phyloP scores from a whole-genome alignment of 148 eudicot genomes.

The Salicornia ramosissima region DNA sequence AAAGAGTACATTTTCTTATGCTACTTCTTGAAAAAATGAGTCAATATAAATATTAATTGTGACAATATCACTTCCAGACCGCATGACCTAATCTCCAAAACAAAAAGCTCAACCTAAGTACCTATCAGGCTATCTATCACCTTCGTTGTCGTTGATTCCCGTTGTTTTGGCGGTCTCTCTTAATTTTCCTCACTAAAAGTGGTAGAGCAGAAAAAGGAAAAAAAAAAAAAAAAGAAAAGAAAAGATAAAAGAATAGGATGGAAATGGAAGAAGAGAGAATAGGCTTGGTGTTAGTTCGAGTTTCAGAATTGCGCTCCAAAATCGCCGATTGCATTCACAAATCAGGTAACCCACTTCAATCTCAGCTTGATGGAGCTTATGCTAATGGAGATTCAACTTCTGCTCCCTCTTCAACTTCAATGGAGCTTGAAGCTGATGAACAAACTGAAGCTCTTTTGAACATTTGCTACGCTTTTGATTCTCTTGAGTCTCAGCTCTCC shows the following conservation, averaged over 20 bases:
- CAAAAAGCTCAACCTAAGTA: too few relatives aligned
- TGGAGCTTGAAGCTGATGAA: too few relatives aligned
- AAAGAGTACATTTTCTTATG: too few relatives aligned
- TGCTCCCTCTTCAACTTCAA: slow-evolving; percentile 15
- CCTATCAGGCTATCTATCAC: too few relatives aligned
- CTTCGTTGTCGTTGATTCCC: too few relatives aligned
- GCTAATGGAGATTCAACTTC: neutral
- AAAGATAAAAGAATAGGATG: slow-evolving; percentile 19
- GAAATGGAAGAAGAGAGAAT: slow-evolving; percentile 70
- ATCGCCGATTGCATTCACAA: slow-evolving; percentile 58
- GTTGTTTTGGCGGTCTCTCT: too few relatives aligned
- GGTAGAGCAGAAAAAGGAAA: too few relatives aligned
- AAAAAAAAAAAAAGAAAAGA: neutral
- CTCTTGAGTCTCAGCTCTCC: slow-evolving; percentile 71
- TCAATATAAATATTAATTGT: too few relatives aligned
- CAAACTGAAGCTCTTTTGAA: slow-evolving; percentile 53
- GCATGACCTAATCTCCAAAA: too few relatives aligned
- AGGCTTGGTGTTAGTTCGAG: slow-evolving; percentile 60
- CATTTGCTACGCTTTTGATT: slow-evolving; percentile 75
- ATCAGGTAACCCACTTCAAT: slow-evolving; percentile 10
- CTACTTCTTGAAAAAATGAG: too few relatives aligned
- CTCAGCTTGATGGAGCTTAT: slow-evolving; percentile 2
- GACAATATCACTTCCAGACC: too few relatives aligned
- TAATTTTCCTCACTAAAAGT: too few relatives aligned
- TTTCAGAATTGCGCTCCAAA: slow-evolving; percentile 66